Conservation (phyloP, 768 basidiomycete genomes). For the Lentinula boryana region DNA sequence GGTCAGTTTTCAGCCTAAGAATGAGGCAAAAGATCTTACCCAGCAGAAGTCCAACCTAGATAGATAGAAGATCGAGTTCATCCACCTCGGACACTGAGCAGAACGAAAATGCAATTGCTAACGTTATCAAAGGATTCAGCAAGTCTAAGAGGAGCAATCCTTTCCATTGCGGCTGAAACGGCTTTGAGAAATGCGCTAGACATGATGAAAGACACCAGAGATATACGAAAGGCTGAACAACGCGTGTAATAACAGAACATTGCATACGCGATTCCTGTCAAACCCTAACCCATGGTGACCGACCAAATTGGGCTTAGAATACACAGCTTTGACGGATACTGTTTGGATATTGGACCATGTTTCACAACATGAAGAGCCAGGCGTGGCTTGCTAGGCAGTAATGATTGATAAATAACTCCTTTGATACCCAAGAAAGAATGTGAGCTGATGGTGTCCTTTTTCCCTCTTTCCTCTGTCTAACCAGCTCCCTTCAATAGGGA, state of each 20-base stretch:
- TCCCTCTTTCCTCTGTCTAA: too few relatives aligned
- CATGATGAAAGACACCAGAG: not conserved
- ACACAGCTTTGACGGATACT: not conserved
- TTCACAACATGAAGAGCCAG: too few relatives aligned
- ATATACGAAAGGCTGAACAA: not conserved
- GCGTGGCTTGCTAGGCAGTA: too few relatives aligned
- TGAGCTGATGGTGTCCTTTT: too few relatives aligned
- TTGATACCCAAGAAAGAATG: too few relatives aligned
- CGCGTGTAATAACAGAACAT: not conserved
- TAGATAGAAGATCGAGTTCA: slow-evolving; percentile 6
- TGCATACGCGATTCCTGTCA: not conserved
- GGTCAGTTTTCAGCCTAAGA: slow-evolving; percentile 4
- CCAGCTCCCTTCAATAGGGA: too few relatives aligned
- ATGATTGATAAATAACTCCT: too few relatives aligned
- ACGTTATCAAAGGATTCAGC: slow-evolving; percentile 97
- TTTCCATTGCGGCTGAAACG: slow-evolving; percentile 67
- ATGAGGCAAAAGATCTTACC: slow-evolving; percentile 33
- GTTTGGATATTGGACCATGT: too few relatives aligned
- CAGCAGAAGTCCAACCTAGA: slow-evolving; percentile 67
- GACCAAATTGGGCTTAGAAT: not conserved
- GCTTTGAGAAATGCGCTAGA: slow-evolving; percentile 33
- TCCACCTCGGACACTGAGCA: not conserved
- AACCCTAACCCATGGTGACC: not conserved
- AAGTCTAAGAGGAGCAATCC: slow-evolving; percentile 78
- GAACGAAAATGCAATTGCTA: slow-evolving; percentile 21